A percentile compares a stretch with the other conserved stretches of the same genome.
phyloP scores from a whole-genome alignment of 2,329 filamentous ascomycete genomes.

The Neonectria sp. region DNA sequence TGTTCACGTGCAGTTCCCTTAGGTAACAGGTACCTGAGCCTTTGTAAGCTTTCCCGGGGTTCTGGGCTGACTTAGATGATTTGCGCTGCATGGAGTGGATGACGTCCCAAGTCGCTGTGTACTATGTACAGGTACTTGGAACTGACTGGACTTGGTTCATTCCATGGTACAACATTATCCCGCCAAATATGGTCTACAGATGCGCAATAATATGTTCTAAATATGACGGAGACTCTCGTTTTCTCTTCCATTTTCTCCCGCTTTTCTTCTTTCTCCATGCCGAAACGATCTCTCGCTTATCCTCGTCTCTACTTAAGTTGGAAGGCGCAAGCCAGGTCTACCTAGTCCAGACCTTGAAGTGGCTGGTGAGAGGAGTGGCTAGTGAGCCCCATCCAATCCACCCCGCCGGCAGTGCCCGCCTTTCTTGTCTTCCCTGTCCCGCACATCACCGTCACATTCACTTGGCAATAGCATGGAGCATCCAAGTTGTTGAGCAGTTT shows the following conservation, averaged over 20 bases:
- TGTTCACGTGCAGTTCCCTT: background rate
- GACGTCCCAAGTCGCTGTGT: background rate
- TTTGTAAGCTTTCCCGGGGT: background rate
- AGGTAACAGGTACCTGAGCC: conserved; percentile 2
- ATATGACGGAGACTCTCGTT: too few species aligned
- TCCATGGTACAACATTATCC: background rate
- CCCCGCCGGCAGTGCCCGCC: conserved; percentile 21
- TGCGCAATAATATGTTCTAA: background rate
- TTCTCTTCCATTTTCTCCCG: too few species aligned
- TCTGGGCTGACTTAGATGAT: background rate
- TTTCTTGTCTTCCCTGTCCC: conserved; percentile 26
- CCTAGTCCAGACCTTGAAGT: conserved; percentile 4
- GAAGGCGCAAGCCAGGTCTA: background rate
- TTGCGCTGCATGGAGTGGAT: conserved; percentile 9
- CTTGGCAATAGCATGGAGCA: conserved; percentile 9
- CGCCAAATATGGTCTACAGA: background rate
- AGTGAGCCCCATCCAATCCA: conserved; percentile 20
- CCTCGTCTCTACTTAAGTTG: background rate
- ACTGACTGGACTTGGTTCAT: background rate
- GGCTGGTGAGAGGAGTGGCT: conserved; percentile 28
- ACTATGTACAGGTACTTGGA: background rate
- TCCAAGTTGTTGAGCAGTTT: conserved; percentile 16
- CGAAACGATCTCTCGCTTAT: too few species aligned
- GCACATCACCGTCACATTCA: conserved; percentile 27
- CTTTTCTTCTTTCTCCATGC: background rate